A percentile compares a stretch with the other conserved stretches of the same genome.
Conservation (phyloP, 352 stramenopile genomes). For the Globisporangium iwayamae region DNA sequence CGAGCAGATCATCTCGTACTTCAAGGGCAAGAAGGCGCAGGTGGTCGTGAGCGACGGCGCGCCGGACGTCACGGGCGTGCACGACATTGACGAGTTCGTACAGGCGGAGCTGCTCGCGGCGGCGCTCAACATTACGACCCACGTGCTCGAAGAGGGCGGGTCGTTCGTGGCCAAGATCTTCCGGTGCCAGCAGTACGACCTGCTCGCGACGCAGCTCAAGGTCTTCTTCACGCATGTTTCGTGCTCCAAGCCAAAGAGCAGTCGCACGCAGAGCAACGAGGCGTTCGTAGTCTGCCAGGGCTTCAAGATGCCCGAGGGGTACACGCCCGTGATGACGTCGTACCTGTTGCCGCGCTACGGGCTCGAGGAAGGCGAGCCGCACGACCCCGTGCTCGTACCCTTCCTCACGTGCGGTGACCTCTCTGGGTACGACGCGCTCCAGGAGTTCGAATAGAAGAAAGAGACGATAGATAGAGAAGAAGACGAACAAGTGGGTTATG, state of each 20-base stretch:
- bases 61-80: constrained; percentile 99
- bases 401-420: constrained; percentile 93
- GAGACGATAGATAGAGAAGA: neutral
- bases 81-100: constrained; percentile 99
- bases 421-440: constrained; percentile 84
- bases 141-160: constrained; percentile 92
- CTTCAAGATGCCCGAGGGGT: constrained; percentile 83
- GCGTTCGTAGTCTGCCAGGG: constrained; percentile 96
- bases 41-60: constrained; percentile 98
- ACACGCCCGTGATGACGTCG: constrained; percentile 86
- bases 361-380: constrained; percentile 34
- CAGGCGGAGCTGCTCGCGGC: constrained; percentile 95
- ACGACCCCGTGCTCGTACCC: constrained; percentile 76
- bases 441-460: constrained; percentile 44
- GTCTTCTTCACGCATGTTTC: constrained; percentile 95
- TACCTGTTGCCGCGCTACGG: constrained; percentile 69
- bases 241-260: constrained; percentile 97
- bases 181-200: constrained; percentile 93
- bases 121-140: constrained; percentile 97
- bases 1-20: constrained; percentile 93
- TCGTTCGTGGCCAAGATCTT: constrained; percentile 99
- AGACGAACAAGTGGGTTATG: neutral
- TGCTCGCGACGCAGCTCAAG: constrained; percentile 95
- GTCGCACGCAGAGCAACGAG: constrained; percentile 94
- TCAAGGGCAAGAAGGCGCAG: constrained; percentile 92